Conservation (phyloP, 805 yeast species). For the Cyberlindnera nakhonratchasimensis region DNA sequence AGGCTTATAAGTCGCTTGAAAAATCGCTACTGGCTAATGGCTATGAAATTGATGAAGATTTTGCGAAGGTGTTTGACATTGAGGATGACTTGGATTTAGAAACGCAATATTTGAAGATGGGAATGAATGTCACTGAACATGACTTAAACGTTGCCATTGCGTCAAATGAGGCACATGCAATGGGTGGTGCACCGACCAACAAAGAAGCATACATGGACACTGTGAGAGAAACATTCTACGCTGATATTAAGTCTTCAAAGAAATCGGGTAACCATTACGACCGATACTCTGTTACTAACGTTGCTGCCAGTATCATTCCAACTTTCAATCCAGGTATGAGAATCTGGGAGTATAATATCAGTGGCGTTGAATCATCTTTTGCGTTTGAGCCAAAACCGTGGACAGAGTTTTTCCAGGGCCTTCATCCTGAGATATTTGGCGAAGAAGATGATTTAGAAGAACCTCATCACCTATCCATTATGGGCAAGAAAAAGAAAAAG, state of each 20-base stretch:
- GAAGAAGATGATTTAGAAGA: slow-evolving; percentile 29
- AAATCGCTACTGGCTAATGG: slow-evolving; percentile 25
- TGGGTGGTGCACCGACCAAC: slow-evolving; percentile 65
- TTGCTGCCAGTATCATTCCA: slow-evolving; percentile 74
- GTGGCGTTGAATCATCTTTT: slow-evolving; percentile 39
- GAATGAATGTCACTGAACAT: slow-evolving; percentile 19
- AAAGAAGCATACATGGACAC: slow-evolving; percentile 61
- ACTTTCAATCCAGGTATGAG: slow-evolving; percentile 82
- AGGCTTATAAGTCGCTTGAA: slow-evolving; percentile 50
- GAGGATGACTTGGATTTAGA: slow-evolving; percentile 29
- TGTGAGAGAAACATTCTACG: slow-evolving; percentile 52
- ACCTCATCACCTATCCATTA: slow-evolving; percentile 18
- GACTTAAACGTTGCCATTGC: slow-evolving; percentile 30
- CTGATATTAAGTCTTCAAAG: slow-evolving; percentile 29
- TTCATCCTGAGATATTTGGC: slow-evolving; percentile 35
- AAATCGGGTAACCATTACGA: slow-evolving; percentile 42
- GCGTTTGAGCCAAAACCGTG: slow-evolving; percentile 42
- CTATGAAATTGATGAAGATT: slow-evolving; percentile 29
- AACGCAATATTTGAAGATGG: slow-evolving; percentile 20
- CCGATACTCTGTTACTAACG: slow-evolving; percentile 65
- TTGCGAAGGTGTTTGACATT: slow-evolving; percentile 10
- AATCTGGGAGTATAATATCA: slow-evolving; percentile 81
- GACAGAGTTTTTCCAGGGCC: slow-evolving; percentile 51
- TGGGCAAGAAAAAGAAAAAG: slow-evolving; percentile 17
- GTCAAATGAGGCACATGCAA: slow-evolving; percentile 35